Percentiles rank a stretch among this genome's conserved stretches.
These are phyloP conservation scores for Amaranthus cruentus DNA, from an alignment of 148 eudicot species.

Conservation along the genomic window DNA sequence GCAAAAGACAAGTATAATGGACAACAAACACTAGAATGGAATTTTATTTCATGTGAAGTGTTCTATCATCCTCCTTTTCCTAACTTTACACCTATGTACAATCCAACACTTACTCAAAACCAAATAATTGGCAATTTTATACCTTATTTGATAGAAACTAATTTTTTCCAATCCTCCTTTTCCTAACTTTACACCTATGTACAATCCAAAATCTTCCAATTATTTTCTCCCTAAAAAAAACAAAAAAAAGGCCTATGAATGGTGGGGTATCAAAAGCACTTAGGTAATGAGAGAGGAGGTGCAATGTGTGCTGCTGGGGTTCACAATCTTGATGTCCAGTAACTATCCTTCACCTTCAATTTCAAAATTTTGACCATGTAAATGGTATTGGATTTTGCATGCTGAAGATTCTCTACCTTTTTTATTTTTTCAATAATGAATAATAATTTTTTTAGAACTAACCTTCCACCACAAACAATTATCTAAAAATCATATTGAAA, in stretches of 20 bases:
- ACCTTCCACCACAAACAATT: background rate
- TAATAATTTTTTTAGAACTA: background rate
- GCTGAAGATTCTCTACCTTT: conserved; percentile 20
- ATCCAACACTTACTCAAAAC: conserved; percentile 2
- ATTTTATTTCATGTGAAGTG: conserved; percentile 15
- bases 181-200: conserved; percentile 20
- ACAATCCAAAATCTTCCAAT: background rate
- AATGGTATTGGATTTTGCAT: conserved; percentile 17
- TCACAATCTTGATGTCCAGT: conserved; percentile 33
- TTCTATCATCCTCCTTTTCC: background rate
- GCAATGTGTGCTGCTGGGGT: conserved; percentile 24
- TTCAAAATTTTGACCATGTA: conserved; percentile 14
- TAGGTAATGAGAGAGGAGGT: conserved; percentile 16
- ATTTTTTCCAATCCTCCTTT: background rate
- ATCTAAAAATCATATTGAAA: background rate
- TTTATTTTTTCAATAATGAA: background rate
- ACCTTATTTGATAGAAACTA: background rate
- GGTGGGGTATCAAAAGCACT: conserved; percentile 51
- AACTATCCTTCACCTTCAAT: conserved; percentile 22
- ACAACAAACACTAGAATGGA: background rate
- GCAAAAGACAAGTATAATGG: background rate
- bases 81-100: conserved; percentile 20
- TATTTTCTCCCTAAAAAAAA: background rate
- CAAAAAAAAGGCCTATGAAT: background rate
- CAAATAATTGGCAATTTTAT: conserved; percentile 1